A percentile compares a stretch with the other conserved stretches of the same genome.
Conservation (phyloP, 2,329 filamentous ascomycete species). For the Biscogniauxia mediterranea region DNA sequence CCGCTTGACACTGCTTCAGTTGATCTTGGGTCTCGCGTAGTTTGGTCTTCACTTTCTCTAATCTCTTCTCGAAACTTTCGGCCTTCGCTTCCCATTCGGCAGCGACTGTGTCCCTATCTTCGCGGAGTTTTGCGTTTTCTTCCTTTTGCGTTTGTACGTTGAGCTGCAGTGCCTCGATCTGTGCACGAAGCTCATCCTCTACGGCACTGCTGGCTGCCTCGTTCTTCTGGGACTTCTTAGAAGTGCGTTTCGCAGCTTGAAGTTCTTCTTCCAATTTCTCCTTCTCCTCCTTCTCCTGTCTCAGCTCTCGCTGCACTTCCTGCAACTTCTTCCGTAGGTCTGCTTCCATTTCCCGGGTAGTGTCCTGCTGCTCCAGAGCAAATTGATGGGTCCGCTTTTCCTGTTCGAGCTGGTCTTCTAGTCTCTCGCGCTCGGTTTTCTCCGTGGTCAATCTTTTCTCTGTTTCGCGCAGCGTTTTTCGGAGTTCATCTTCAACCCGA, state of each 20-base stretch:
- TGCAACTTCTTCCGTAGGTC: constrained; percentile 34
- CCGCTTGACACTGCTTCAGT: constrained; percentile 60
- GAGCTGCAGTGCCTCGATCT: constrained; percentile 31
- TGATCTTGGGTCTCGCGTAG: constrained; percentile 68
- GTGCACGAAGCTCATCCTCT: constrained; percentile 30
- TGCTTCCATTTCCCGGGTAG: constrained; percentile 30
- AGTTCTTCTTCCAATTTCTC: constrained; percentile 37
- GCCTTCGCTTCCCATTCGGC: constrained; percentile 61
- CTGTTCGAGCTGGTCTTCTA: constrained; percentile 35
- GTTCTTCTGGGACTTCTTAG: constrained; percentile 30
- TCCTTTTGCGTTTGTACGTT: constrained; percentile 41
- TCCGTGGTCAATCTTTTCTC: constrained; percentile 33
- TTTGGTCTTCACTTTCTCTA: constrained; percentile 68
- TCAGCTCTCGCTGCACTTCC: constrained; percentile 29
- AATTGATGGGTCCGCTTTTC: constrained; percentile 30
- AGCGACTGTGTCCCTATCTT: constrained; percentile 51
- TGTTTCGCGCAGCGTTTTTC: constrained; percentile 39
- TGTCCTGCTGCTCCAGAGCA: constrained; percentile 31
- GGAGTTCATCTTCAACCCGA: constrained; percentile 41
- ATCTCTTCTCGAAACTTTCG: constrained; percentile 65
- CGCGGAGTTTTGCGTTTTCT: constrained; percentile 45
- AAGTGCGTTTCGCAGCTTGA: constrained; percentile 28
- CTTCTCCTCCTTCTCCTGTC: constrained; percentile 31
- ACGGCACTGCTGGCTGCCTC: constrained; percentile 11
- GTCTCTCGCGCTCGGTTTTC: constrained; percentile 30